phyloP scores from a whole-genome alignment of 371 early-diverging fungal species.

The Massospora cicadina region DNA sequence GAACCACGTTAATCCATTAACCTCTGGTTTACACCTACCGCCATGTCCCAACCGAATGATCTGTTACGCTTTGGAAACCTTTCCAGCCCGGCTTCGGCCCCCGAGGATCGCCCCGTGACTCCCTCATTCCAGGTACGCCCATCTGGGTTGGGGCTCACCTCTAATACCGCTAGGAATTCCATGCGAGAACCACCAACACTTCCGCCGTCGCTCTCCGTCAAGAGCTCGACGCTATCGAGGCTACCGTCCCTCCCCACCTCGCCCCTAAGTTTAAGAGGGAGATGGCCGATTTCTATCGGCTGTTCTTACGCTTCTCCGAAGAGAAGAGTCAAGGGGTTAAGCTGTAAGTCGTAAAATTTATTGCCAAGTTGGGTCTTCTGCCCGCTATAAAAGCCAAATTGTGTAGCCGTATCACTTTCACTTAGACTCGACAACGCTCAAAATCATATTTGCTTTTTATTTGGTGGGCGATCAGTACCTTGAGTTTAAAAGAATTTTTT shows the following conservation, averaged over 20 bases:
- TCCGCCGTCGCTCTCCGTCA: background rate
- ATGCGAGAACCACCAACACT: background rate
- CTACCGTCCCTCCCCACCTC: background rate
- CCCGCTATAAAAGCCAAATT: too few species aligned
- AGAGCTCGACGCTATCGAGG: conserved; percentile 6
- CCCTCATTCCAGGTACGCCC: conserved; percentile 4
- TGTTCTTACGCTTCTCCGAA: conserved; percentile 71
- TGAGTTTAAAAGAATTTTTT: background rate
- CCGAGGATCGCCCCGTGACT: background rate
- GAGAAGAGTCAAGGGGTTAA: conserved; percentile 64
- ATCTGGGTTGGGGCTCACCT: background rate
- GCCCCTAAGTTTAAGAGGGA: conserved; percentile 22
- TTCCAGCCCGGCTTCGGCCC: background rate
- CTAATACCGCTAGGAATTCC: conserved; percentile 5
- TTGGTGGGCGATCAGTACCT: too few species aligned
- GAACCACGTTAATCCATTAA: background rate
- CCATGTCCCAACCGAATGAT: background rate
- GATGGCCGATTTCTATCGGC: conserved; percentile 83
- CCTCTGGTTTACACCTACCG: background rate
- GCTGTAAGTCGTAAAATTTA: conserved; percentile 43
- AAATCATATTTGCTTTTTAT: too few species aligned
- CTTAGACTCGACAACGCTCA: too few species aligned
- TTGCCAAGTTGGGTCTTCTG: conserved; percentile 4
- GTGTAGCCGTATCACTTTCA: too few species aligned
- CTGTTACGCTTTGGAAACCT: background rate